Percentiles rank a stretch among this genome's conserved stretches.
Conservation (phyloP, 2,329 filamentous ascomycete species). For the Lojkania enalia region DNA sequence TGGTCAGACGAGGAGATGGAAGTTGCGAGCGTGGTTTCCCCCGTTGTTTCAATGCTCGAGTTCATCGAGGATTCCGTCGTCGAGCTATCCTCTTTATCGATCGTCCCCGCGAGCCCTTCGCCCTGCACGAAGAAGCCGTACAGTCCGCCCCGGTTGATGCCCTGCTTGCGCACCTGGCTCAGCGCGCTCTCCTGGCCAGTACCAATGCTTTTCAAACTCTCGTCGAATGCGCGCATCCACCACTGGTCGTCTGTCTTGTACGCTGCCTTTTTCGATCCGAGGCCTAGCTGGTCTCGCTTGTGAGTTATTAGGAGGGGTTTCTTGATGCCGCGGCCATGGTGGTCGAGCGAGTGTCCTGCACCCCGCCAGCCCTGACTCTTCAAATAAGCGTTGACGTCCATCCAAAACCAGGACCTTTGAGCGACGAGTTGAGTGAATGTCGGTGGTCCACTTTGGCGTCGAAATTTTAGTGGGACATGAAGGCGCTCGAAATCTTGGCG, state of each 20-base stretch:
- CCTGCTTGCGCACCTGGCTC: constrained; percentile 52
- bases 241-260: constrained; percentile 74
- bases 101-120: constrained; percentile 73
- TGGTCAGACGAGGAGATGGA: constrained; percentile 6
- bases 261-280: constrained; percentile 70
- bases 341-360: constrained; percentile 83
- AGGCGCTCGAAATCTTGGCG: constrained; percentile 1
- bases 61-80: constrained; percentile 17
- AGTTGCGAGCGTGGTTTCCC: constrained; percentile 12
- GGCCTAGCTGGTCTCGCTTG: constrained; percentile 77
- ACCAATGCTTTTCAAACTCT: constrained; percentile 72
- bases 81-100: constrained; percentile 43
- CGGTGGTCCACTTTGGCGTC: neutral
- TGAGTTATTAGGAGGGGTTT: constrained; percentile 82
- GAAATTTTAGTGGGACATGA: constrained; percentile 23
- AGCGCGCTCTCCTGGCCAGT: constrained; percentile 55
- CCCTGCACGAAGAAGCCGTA: constrained; percentile 87
- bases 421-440: neutral
- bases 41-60: constrained; percentile 19
- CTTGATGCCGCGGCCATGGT: constrained; percentile 73
- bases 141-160: constrained; percentile 59
- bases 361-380: constrained; percentile 89
- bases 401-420: constrained; percentile 42
- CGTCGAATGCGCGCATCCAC: constrained; percentile 96
- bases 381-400: constrained; percentile 85